Percentiles rank a stretch among this genome's conserved stretches.
Conservation (phyloP, 768 basidiomycete genomes). For the Sporobolomyces phaffii region DNA sequence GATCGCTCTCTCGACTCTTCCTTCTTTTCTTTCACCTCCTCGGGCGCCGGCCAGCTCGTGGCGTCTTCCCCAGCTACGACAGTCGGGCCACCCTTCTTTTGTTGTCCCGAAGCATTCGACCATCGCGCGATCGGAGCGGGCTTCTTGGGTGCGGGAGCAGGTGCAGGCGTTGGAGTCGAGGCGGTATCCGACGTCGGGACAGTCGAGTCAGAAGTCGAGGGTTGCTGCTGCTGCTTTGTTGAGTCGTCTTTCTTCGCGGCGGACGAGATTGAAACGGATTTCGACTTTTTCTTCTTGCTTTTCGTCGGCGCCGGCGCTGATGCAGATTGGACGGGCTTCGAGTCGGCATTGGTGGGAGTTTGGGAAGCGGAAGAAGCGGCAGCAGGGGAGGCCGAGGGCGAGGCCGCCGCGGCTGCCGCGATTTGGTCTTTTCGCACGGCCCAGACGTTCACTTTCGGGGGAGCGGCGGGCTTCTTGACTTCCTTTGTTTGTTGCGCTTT, state of each 20-base stretch:
- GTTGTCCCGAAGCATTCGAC: background rate
- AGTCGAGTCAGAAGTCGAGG: background rate
- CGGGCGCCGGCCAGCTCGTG: constrained; percentile 26
- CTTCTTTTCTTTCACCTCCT: constrained; percentile 21
- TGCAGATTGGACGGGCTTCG: background rate
- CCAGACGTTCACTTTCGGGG: constrained; percentile 37
- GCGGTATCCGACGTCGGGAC: background rate
- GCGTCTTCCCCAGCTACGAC: constrained; percentile 29
- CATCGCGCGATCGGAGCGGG: constrained; percentile 7
- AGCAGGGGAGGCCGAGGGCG: background rate
- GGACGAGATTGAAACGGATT: background rate
- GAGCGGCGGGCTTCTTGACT: constrained; percentile 13
- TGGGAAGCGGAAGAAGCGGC: background rate
- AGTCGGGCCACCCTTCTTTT: constrained; percentile 2
- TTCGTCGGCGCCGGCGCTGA: background rate
- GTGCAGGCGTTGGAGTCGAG: background rate
- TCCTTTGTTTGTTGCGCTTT: background rate
- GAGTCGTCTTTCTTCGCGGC: background rate
- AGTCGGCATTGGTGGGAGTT: background rate
- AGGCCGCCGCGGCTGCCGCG: constrained; percentile 7
- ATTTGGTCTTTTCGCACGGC: constrained; percentile 34
- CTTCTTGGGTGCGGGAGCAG: background rate
- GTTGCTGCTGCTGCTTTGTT: background rate
- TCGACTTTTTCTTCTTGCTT: constrained; percentile 8
- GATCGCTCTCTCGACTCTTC: constrained; percentile 5